Evolutionary conservation across 306 rosid species (phyloP), one percentile per base, ranked within the genome.

Genomic region (Sesbania bispinosa): DNA sequence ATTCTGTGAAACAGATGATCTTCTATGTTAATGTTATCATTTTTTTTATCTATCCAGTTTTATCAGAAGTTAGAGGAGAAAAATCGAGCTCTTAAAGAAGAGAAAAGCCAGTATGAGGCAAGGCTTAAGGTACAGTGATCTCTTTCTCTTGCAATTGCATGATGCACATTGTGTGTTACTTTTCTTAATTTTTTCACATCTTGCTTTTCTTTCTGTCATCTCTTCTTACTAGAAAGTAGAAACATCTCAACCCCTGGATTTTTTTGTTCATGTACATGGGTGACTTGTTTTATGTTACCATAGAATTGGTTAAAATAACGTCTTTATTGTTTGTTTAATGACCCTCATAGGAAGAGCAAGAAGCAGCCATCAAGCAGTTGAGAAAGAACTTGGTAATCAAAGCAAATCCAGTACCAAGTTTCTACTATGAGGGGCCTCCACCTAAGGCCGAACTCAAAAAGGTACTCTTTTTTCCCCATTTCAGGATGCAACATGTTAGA

Each of bases 401-500:
- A 87, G 99, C 99, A 72, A 95, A 91, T 1, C 97, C 99, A 13
- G 92, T 95, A n/a, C 99, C 99, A 13, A 91, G 76, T 77, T 95
- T 95, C 80, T 91, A 91, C 81, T 91, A 95, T 54, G 89, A 95
- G 71, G 89, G 85, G 6, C 97, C 99, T 79, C 97, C 99, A 9
- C 97, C 99, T 4, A 95, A 86, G 84, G 54, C 73, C 10, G 97
- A 86, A 82, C 88, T 82, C 80, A 95, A 91, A 89, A 95, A 91
- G 97, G 99, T 89, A 74, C 16, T 3, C 45, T 72, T 43, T 43
- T 26, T 61, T 19, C 39, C 26, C 10, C 5, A 14, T 46, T 15
- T 35, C 39, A 32, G 36, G 36, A 32, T 32, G 36, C 36, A 32
- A 27, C 4, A n/a, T n/a, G n/a, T n/a, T n/a, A n/a, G n/a, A n/a